These are phyloP conservation scores for Tulasnella sp. DNA, from an alignment of 768 basidiomycete genomes.

Conservation along the genomic window DNA sequence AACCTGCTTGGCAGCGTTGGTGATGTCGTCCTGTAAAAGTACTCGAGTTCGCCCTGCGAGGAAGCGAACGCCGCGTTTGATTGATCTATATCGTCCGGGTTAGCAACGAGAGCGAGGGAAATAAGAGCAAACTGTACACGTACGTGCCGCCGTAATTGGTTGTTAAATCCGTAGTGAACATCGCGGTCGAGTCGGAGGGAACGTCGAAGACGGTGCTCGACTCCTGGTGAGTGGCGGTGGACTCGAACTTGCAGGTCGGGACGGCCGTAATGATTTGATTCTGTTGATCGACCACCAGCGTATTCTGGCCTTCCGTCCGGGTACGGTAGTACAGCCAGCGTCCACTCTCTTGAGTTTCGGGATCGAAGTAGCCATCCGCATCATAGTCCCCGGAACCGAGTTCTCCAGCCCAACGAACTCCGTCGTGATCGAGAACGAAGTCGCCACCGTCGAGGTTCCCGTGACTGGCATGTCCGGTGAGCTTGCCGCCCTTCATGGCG, in stretches of 20 bases:
- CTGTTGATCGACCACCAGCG: slow-evolving; percentile 58
- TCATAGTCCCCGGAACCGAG: slow-evolving; percentile 83
- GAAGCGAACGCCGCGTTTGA: slow-evolving; percentile 76
- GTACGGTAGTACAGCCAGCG: slow-evolving; percentile 95
- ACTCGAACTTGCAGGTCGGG: slow-evolving; percentile 53
- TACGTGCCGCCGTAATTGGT: slow-evolving; percentile 55
- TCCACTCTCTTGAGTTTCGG: slow-evolving; percentile 54
- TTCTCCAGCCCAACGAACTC: slow-evolving; percentile 90
- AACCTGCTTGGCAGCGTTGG: slow-evolving; percentile 41
- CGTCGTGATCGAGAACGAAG: slow-evolving; percentile 90
- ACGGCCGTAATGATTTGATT: slow-evolving; percentile 75
- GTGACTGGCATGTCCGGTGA: slow-evolving; percentile 83
- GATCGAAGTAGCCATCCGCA: slow-evolving; percentile 67
- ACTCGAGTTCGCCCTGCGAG: slow-evolving; percentile 81
- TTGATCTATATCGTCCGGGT: slow-evolving; percentile 43
- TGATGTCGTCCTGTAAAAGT: slow-evolving; percentile 88
- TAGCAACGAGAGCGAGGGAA: not conserved
- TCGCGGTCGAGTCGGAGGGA: slow-evolving; percentile 64
- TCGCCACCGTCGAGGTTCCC: slow-evolving; percentile 92
- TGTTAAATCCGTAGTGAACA: slow-evolving; percentile 65
- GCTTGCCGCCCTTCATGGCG: slow-evolving; percentile 78
- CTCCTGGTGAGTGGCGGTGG: slow-evolving; percentile 55
- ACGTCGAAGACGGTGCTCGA: slow-evolving; percentile 73
- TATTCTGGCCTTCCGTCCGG: slow-evolving; percentile 96
- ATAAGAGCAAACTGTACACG: slow-evolving; percentile 35